Conservation (phyloP, 2,329 filamentous ascomycete species). For the Aureobasidium sp. region DNA sequence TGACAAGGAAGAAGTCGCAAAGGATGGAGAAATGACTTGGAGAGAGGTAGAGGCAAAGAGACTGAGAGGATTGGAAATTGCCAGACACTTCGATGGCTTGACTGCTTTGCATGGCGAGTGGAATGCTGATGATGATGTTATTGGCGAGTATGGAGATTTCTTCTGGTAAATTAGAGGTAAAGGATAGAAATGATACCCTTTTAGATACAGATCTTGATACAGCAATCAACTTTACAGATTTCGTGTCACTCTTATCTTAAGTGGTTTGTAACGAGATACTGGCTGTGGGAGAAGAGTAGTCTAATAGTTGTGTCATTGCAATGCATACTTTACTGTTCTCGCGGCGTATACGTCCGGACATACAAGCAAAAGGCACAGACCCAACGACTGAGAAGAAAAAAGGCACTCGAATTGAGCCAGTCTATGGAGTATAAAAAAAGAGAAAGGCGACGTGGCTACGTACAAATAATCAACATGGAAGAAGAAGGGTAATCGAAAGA, state of each 20-base stretch:
- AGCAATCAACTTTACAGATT: no score
- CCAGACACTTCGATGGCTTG: slow-evolving; percentile 46
- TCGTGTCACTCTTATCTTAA: no score
- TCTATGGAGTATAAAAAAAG: neutral
- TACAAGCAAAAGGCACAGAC: no score
- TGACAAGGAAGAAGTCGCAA: slow-evolving; percentile 14
- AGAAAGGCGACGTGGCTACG: neutral
- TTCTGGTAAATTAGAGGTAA: slow-evolving; percentile 11
- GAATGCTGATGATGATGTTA: slow-evolving; percentile 31
- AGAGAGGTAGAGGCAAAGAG: slow-evolving; percentile 51
- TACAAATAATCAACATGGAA: neutral
- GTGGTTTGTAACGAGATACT: no score
- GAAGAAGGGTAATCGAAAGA: no score
- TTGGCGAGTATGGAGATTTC: slow-evolving; percentile 35
- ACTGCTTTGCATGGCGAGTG: slow-evolving; percentile 47
- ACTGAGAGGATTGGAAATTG: slow-evolving; percentile 44
- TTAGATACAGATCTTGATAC: no score
- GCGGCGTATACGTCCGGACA: no score
- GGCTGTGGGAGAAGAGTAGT: neutral
- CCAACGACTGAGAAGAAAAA: neutral
- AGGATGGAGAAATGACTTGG: slow-evolving; percentile 45
- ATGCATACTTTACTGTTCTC: no score
- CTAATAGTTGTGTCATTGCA: neutral
- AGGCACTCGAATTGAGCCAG: neutral
- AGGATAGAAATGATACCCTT: neutral